phyloP scores from a whole-genome alignment of 1,284 basidiomycete genomes.

The Tilletia caries region DNA sequence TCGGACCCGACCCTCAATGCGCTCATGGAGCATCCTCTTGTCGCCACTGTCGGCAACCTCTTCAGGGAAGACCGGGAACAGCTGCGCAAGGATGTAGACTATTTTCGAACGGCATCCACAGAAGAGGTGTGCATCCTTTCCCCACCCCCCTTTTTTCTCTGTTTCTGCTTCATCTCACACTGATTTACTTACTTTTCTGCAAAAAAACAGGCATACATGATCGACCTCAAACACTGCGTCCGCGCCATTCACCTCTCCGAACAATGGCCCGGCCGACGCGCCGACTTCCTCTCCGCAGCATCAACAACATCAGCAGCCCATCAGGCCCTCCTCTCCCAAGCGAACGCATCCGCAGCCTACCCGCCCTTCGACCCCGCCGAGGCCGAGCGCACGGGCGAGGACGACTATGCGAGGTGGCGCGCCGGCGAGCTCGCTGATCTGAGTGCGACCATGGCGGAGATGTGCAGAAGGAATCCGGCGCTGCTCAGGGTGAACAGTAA shows the following conservation, averaged over 20 bases:
- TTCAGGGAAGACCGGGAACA: conserved; percentile 71
- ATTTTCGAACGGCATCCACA: conserved; percentile 67
- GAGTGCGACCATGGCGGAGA: conserved; percentile 80
- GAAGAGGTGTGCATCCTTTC: conserved; percentile 64
- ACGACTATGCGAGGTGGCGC: conserved; percentile 79
- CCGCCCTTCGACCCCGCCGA: conserved; percentile 5
- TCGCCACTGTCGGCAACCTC: conserved; percentile 65
- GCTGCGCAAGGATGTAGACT: conserved; percentile 72
- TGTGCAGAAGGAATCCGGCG: conserved; percentile 82
- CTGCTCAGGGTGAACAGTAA: conserved; percentile 67
- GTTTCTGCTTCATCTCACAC: not conserved
- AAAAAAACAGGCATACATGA: conserved; percentile 44
- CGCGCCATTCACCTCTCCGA: conserved; percentile 83
- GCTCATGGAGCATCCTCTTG: conserved; percentile 29
- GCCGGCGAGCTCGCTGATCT: conserved; percentile 77
- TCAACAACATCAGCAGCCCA: not conserved
- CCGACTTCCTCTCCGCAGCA: conserved; percentile 72
- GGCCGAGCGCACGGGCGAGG: conserved; percentile 31
- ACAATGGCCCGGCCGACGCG: conserved; percentile 76
- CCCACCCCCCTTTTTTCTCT: too few relatives aligned
- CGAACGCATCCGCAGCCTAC: not conserved
- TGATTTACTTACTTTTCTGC: not conserved
- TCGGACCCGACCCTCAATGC: conserved; percentile 16
- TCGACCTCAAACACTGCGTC: conserved; percentile 69
- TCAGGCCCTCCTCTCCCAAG: not conserved